Evolutionary conservation across 768 basidiomycete genomes (phyloP), one percentile per base, ranked within the genome.

Genomic region (Porpolomopsis calyptriformis): DNA sequence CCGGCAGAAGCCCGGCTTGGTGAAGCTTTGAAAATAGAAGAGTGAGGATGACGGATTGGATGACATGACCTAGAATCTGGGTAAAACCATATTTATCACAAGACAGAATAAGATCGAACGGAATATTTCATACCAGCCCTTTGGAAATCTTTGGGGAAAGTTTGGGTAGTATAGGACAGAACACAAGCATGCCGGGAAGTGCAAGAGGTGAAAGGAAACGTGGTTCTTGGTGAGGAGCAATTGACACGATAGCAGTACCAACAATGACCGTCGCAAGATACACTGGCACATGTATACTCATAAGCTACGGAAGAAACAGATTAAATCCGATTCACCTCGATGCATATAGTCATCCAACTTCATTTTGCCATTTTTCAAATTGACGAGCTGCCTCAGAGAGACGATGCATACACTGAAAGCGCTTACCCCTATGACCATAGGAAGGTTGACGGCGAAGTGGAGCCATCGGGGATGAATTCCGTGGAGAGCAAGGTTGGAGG

Each of bases 401-500:
- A 39, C 16, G 20, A n/a, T 20, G 20, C 37, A 39, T 39, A 22
- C 37, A 18, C 33, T 18, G 33, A 34, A 34, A 39, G 20, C 37
- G 16, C 20, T 22, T 39, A 22, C 37, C 11, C 37, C 37, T 16
- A 39, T 19, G 20, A 39, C 20, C 37, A 39, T 16, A 16, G 37
- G 37, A 4, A 39, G 20, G 37, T 39, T 39, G 20, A 39, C 20
- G 37, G 20, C n/a, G 4, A 22, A 16, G 37, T 39, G 37, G 16
- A 39, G 20, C 37, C 37, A 39, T 18, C 37, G 37, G 16, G 37
- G 37, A 39, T 39, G 37, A 39, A 39, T 16, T 10, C 37, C 37
- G 20, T 39, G 37, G n/a, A 18, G 37, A 22, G 37, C 37, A 39
- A 39, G 37, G 20, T 39, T 39, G n/a, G 37, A 16, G 20, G 37